Conservation (phyloP, 1,284 basidiomycete genomes). For the Pisolithus thermaeus region DNA sequence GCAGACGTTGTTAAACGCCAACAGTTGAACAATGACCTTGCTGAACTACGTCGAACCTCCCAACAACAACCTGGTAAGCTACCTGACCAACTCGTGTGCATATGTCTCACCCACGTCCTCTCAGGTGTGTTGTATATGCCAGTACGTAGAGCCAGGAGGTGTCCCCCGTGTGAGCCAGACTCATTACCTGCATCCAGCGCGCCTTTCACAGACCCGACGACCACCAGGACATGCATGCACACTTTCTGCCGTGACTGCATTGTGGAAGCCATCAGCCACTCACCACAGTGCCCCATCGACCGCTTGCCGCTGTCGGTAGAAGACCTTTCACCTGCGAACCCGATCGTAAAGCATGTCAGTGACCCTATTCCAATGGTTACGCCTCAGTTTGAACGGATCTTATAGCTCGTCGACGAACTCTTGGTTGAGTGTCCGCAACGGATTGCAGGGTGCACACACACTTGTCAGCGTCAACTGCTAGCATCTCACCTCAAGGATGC, state of each 20-base stretch:
- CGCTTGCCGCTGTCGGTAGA: constrained; percentile 53
- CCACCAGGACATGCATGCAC: constrained; percentile 70
- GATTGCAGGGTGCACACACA: constrained; percentile 54
- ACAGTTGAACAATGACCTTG: constrained; percentile 16
- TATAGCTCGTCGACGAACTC: constrained; percentile 80
- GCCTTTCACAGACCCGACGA: constrained; percentile 74
- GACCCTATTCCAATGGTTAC: background rate
- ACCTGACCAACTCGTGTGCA: background rate
- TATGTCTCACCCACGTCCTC: constrained; percentile 2
- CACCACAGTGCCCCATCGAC: constrained; percentile 78
- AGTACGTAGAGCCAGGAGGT: constrained; percentile 35
- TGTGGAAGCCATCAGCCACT: constrained; percentile 53
- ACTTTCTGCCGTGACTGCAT: constrained; percentile 83
- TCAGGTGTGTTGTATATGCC: constrained; percentile 81
- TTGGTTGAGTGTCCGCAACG: constrained; percentile 65
- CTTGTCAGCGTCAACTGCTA: constrained; percentile 68
- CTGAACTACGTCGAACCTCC: constrained; percentile 47
- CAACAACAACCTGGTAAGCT: constrained; percentile 54
- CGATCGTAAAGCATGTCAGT: constrained; percentile 69
- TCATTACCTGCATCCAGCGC: constrained; percentile 34
- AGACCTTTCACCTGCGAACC: constrained; percentile 57
- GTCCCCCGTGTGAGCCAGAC: background rate
- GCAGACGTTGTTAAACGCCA: background rate
- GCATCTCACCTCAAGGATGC: constrained; percentile 54
- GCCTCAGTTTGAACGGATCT: constrained; percentile 14